Percentiles rank a stretch among this genome's conserved stretches.
Evolutionary conservation across 2,329 filamentous ascomycete genomes (phyloP).

Genomic region (Raffaelea albimanens): DNA sequence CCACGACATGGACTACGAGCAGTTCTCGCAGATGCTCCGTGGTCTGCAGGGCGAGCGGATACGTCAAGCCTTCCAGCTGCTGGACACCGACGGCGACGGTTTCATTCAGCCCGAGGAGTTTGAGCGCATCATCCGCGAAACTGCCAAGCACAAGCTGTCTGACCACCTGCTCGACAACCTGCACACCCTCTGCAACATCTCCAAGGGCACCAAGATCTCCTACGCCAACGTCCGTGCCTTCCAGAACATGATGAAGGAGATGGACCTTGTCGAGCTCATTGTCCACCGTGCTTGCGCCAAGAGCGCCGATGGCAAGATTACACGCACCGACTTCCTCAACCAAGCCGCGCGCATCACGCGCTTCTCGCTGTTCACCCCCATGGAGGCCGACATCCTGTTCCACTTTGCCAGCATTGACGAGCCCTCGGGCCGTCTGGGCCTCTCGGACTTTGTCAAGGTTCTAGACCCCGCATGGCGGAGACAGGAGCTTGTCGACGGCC

Average conservation of each 20-base stretch:
- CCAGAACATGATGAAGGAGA: constrained; percentile 95
- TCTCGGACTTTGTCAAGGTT: constrained; percentile 86
- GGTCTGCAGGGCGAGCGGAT: constrained; percentile 94
- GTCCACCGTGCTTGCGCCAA: constrained; percentile 77
- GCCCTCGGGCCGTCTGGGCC: constrained; percentile 71
- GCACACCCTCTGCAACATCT: constrained; percentile 90
- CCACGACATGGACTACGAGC: constrained; percentile 86
- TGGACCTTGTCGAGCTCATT: constrained; percentile 94
- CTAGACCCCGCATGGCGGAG: constrained; percentile 87
- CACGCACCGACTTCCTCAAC: constrained; percentile 85
- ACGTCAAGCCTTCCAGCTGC: constrained; percentile 84
- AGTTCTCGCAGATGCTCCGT: constrained; percentile 97
- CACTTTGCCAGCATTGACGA: constrained; percentile 93
- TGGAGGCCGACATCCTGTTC: constrained; percentile 98
- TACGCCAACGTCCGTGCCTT: constrained; percentile 97
- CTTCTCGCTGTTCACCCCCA: constrained; percentile 93
- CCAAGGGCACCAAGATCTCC: constrained; percentile 82
- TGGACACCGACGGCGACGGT: constrained; percentile 85
- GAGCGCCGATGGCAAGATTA: constrained; percentile 86
- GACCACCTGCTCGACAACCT: constrained; percentile 91
- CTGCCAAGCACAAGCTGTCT: constrained; percentile 89
- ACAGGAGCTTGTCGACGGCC: constrained; percentile 32
- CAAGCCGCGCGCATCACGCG: constrained; percentile 85
- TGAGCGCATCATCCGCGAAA: constrained; percentile 91
- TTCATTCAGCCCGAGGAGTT: constrained; percentile 96